Evolutionary conservation across 768 basidiomycete genomes (phyloP).

Genomic region (Xerocomus spinulosus): DNA sequence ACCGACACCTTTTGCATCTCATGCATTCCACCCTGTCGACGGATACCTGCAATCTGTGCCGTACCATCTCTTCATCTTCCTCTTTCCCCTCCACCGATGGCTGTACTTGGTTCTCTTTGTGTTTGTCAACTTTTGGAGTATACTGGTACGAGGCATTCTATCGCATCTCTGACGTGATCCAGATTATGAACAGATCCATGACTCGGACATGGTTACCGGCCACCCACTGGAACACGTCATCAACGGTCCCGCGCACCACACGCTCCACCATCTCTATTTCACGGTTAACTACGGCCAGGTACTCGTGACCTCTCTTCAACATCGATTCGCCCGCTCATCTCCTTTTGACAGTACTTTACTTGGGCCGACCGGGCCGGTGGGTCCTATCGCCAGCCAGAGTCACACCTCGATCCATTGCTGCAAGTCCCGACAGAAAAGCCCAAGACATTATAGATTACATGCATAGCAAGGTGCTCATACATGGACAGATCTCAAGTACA

Average conservation of each 20-base stretch:
- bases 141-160: slow-evolving; percentile 55
- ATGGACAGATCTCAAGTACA: slow-evolving; percentile 13
- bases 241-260: slow-evolving; percentile 99
- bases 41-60: slow-evolving; percentile 93
- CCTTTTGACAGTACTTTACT: slow-evolving; percentile 79
- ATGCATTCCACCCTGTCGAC: slow-evolving; percentile 96
- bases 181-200: slow-evolving; percentile 69
- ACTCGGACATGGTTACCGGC: slow-evolving; percentile 97
- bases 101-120: slow-evolving; percentile 85
- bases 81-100: slow-evolving; percentile 86
- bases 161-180: background rate
- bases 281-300: slow-evolving; percentile 94
- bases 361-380: slow-evolving; percentile 82
- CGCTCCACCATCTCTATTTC: slow-evolving; percentile 94
- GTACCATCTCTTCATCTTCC: slow-evolving; percentile 86
- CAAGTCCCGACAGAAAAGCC: slow-evolving; percentile 41
- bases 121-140: slow-evolving; percentile 90
- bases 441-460: background rate
- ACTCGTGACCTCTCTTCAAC: slow-evolving; percentile 47
- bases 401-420: slow-evolving; percentile 78
- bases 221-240: slow-evolving; percentile 83
- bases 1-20: slow-evolving; percentile 94
- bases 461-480: background rate
- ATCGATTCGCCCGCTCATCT: slow-evolving; percentile 13
- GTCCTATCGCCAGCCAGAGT: slow-evolving; percentile 87